Percentiles rank a stretch among this genome's conserved stretches.
These are phyloP conservation scores for Acer yangbiense DNA, from an alignment of 345 rosid genomes.

Conservation along the genomic window DNA sequence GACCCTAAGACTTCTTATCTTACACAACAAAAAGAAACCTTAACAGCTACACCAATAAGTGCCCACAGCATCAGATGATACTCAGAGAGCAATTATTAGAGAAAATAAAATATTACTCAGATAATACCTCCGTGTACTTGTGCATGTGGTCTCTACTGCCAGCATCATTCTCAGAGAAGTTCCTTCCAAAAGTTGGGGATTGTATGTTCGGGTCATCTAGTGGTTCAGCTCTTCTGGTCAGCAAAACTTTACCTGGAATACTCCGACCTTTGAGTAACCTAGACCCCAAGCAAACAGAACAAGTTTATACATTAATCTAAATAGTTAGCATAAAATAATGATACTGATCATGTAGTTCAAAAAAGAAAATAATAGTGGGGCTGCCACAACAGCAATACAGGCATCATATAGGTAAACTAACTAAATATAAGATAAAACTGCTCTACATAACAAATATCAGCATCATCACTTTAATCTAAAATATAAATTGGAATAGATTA, in stretches of 20 bases:
- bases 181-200: conserved; percentile 69
- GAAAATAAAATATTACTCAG: not conserved
- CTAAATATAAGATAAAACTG: not conserved
- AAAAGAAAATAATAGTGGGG: not conserved
- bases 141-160: conserved; percentile 56
- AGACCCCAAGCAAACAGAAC: conserved; percentile 17
- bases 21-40: too few species aligned
- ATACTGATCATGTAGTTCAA: not conserved
- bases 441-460: not conserved
- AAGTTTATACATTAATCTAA: not conserved
- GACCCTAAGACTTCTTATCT: too few species aligned
- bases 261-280: conserved; percentile 92
- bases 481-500: not conserved
- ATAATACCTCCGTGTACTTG: conserved; percentile 50
- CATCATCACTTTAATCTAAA: not conserved
- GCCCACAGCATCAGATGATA: not conserved
- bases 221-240: conserved; percentile 78
- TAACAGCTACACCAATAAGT: not conserved
- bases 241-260: conserved; percentile 84
- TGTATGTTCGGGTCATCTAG: conserved; percentile 43
- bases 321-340: not conserved
- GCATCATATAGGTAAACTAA: not conserved
- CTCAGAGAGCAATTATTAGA: not conserved
- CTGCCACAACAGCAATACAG: too few species aligned
- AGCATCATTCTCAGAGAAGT: conserved; percentile 71